These are phyloP conservation scores for Xeromyces bisporus DNA, from an alignment of 495 filamentous ascomycete species.

Conservation along the genomic window DNA sequence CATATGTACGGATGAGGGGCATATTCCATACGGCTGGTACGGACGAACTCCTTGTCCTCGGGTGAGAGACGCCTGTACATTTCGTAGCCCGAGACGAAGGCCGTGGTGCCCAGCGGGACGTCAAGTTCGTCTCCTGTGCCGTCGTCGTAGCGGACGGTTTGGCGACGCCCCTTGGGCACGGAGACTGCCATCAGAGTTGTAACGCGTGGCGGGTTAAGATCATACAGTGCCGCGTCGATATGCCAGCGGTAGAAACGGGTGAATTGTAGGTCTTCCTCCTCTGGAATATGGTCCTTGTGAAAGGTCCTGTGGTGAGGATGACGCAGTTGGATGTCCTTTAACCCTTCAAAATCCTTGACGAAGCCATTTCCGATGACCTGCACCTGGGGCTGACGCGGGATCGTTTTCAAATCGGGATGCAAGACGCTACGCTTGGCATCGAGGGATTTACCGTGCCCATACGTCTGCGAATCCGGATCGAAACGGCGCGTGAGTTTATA, in stretches of 20 bases:
- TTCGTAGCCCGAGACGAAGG: conserved; percentile 48
- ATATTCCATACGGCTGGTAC: conserved; percentile 49
- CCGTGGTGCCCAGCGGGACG: conserved; percentile 59
- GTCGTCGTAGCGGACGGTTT: conserved; percentile 54
- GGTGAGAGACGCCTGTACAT: conserved; percentile 47
- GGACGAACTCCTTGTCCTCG: conserved; percentile 47
- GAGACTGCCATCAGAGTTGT: conserved; percentile 52
- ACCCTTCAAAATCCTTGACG: conserved; percentile 46
- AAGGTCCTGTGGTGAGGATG: conserved; percentile 64
- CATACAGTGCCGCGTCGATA: conserved; percentile 62
- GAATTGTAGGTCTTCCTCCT: conserved; percentile 43
- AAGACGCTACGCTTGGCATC: conserved; percentile 51
- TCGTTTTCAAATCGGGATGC: conserved; percentile 61
- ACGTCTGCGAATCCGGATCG: conserved; percentile 43
- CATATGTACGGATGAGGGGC: conserved; percentile 61
- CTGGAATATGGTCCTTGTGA: conserved; percentile 45
- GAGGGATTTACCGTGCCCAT: conserved; percentile 57
- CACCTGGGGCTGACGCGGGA: conserved; percentile 62
- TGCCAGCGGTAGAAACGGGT: conserved; percentile 69
- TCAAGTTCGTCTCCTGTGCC: conserved; percentile 47
- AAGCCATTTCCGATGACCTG: conserved; percentile 62
- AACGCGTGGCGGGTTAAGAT: conserved; percentile 48
- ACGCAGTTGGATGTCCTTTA: conserved; percentile 45
- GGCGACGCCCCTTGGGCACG: conserved; percentile 45
- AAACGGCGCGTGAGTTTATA: conserved; percentile 54